A percentile compares a stretch with the other conserved stretches of the same genome.
phyloP scores from a whole-genome alignment of 1,284 basidiomycete genomes.

The Anthracocystis walkeri region DNA sequence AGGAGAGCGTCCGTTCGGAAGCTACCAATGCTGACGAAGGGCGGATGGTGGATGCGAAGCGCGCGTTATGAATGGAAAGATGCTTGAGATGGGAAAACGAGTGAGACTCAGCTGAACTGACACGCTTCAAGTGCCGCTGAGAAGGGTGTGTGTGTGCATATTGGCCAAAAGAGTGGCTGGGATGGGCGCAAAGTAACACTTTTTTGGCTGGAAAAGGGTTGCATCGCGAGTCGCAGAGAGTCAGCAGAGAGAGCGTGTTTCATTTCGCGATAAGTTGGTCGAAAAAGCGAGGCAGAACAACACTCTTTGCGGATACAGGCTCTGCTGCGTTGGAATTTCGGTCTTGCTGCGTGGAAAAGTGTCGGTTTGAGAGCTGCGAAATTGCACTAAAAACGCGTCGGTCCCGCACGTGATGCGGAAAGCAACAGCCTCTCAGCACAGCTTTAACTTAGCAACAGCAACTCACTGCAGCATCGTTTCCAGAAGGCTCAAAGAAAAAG shows the following conservation, averaged over 20 bases:
- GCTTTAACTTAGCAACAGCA: too few relatives aligned
- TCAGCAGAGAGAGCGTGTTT: not conserved
- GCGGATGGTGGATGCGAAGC: not conserved
- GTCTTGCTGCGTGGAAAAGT: not conserved
- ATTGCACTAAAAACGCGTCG: conserved; percentile 16
- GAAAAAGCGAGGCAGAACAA: conserved; percentile 3
- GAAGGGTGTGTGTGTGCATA: not conserved
- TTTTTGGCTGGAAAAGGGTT: not conserved
- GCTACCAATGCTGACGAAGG: not conserved
- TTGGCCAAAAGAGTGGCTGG: not conserved
- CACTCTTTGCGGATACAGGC: conserved; percentile 2
- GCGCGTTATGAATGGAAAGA: not conserved
- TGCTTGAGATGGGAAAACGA: not conserved
- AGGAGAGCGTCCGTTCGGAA: not conserved
- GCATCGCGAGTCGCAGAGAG: conserved; percentile 1
- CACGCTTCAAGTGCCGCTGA: conserved; percentile 3
- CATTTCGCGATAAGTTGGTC: not conserved
- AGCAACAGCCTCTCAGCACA: not conserved
- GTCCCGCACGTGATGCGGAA: conserved; percentile 27
- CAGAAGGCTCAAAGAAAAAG: too few relatives aligned
- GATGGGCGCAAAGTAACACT: conserved; percentile 9
- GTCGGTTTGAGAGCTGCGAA: not conserved
- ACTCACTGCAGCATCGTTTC: too few relatives aligned
- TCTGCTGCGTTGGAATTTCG: conserved; percentile 10
- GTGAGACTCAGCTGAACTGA: not conserved